Percentiles rank a stretch among this genome's conserved stretches.
phyloP scores from a whole-genome alignment of 768 basidiomycete species.

The Tubosaeta sp. region DNA sequence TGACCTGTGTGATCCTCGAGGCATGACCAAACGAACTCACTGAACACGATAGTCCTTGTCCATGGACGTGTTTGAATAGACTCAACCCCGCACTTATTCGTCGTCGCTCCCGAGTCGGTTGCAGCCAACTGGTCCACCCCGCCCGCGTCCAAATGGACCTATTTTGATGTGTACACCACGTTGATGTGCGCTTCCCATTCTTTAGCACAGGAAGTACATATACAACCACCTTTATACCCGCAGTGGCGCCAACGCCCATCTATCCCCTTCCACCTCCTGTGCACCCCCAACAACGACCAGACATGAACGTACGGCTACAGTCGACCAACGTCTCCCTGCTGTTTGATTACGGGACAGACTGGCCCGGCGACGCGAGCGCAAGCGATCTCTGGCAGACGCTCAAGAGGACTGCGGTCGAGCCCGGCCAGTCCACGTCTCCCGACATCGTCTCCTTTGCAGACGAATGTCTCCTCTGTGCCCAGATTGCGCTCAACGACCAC shows the following conservation, averaged over 20 bases:
- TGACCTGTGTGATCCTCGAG: no score
- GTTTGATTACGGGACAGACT: neutral
- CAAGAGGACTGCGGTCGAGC: conserved; percentile 23
- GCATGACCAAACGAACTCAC: no score
- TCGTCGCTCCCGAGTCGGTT: no score
- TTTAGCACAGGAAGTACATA: conserved; percentile 15
- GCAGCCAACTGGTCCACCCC: no score
- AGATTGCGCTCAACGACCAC: conserved; percentile 7
- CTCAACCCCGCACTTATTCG: no score
- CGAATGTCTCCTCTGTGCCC: conserved; percentile 29
- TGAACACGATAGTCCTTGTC: no score
- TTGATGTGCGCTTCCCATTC: neutral
- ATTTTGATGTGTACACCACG: neutral
- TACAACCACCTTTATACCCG: conserved; percentile 8
- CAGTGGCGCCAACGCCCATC: conserved; percentile 6
- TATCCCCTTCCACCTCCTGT: neutral
- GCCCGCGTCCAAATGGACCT: neutral
- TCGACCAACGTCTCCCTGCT: conserved; percentile 15
- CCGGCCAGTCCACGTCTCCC: conserved; percentile 23
- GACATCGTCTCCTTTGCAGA: conserved; percentile 21
- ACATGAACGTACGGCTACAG: conserved; percentile 7
- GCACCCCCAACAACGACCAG: neutral
- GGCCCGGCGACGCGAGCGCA: neutral
- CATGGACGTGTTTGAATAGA: no score
- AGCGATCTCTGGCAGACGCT: conserved; percentile 22